Evolutionary conservation across 2,329 filamentous ascomycete genomes (phyloP), one percentile per base, ranked within the genome.

Genomic region (Clonostachys chloroleuca): DNA sequence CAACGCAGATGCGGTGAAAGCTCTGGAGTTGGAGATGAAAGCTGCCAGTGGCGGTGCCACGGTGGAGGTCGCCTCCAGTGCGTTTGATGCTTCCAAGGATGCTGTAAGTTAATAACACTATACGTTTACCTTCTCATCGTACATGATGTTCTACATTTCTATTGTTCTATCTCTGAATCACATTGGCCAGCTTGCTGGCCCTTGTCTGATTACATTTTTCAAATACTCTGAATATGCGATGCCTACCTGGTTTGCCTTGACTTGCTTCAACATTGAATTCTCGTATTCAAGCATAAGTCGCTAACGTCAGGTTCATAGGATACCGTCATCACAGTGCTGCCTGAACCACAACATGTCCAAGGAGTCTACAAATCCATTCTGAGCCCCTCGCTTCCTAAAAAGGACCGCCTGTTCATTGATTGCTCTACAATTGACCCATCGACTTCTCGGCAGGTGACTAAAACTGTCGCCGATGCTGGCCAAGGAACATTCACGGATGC

Each of bases 371-470:
- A 81, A 42, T 78, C 85, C 47, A 91, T 97, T 62, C 74, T 95
- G 41, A 75, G 80, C 42, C 71, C 77, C 3, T 55, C 72, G 3
- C 63, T 76, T 1, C 64, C 74, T 1, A 70, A 73, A 39, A 77
- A 76, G 44, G 73, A 85, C 49, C 84, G 91, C 37, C 70, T 96
- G 49, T 96, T 95, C 66, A 94, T 99, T 61, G 94, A 99, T 67
- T 92, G 88, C 66, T 97, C 92, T 5, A 99, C 94, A 14, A 97
- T 99, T 61, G 94, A 97, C 66, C 91, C 92, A 0, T 83, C 83
- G 34, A 89, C 91, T 3, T 96, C 92, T 2, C 82, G 82, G 37
- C 78, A 83, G 54, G 86, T 97, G 6, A 90, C 91, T 18, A 75
- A 83, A 51, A 77, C 78, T 20, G 84, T 95, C 2, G 51, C 66